Conservation (phyloP, 805 yeast species). For the Peterozyma xylosa region DNA sequence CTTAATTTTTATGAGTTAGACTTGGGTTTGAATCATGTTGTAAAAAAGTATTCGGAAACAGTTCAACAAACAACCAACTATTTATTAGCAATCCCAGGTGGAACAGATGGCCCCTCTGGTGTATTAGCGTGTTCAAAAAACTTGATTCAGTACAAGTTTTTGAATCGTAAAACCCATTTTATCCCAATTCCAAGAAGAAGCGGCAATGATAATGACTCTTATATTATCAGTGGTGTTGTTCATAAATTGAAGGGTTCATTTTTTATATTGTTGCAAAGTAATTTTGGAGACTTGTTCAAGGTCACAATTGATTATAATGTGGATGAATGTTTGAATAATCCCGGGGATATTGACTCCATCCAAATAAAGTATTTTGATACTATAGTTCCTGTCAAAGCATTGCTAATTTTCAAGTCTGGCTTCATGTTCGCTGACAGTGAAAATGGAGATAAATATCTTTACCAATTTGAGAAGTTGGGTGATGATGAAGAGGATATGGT, state of each 20-base stretch:
- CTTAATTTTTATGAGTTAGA: slow-evolving; percentile 77
- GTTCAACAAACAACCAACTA: slow-evolving; percentile 36
- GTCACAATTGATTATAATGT: slow-evolving; percentile 42
- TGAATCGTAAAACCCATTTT: slow-evolving; percentile 23
- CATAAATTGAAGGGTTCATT: slow-evolving; percentile 60
- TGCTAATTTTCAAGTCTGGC: slow-evolving; percentile 68
- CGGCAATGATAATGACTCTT: slow-evolving; percentile 14
- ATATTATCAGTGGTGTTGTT: slow-evolving; percentile 48
- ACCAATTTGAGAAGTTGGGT: slow-evolving; percentile 75
- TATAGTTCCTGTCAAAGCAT: slow-evolving; percentile 45
- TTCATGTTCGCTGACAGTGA: slow-evolving; percentile 63
- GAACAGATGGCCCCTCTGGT: slow-evolving; percentile 64
- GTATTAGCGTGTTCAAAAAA: slow-evolving; percentile 56
- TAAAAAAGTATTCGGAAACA: slow-evolving; percentile 37
- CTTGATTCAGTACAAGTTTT: slow-evolving; percentile 42
- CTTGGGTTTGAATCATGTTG: slow-evolving; percentile 74
- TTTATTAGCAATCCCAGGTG: slow-evolving; percentile 66
- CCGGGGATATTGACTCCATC: slow-evolving; percentile 29
- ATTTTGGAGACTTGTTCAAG: slow-evolving; percentile 71
- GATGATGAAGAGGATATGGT: slow-evolving; percentile 31
- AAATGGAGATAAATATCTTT: slow-evolving; percentile 55
- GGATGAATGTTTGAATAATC: slow-evolving; percentile 24
- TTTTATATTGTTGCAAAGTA: slow-evolving; percentile 64
- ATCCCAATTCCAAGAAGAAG: slow-evolving; percentile 52
- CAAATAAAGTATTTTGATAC: slow-evolving; percentile 72